A percentile compares a stretch with the other conserved stretches of the same genome.
phyloP scores from a whole-genome alignment of 1,284 basidiomycete genomes.

The Ceratobasidium sp. region DNA sequence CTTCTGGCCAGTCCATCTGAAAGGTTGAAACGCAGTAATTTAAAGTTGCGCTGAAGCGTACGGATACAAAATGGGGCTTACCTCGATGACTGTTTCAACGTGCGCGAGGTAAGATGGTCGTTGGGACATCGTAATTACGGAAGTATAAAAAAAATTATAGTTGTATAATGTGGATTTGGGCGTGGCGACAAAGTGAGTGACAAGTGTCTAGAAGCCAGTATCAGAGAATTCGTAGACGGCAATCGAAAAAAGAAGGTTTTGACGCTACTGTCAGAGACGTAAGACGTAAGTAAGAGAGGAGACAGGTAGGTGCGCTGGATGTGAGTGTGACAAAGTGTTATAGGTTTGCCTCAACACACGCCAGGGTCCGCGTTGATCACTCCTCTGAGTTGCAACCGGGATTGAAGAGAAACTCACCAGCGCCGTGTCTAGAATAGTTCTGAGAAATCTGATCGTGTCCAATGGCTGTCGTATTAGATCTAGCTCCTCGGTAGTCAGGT shows the following conservation, averaged over 20 bases:
- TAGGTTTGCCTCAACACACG: conserved; percentile 11
- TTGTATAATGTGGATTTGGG: not conserved
- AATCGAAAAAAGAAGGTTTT: not conserved
- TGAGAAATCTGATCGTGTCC: not conserved
- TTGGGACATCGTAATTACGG: not conserved
- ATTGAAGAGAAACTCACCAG: conserved; percentile 20
- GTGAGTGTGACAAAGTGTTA: conserved; percentile 4
- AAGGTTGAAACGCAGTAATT: not conserved
- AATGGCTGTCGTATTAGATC: not conserved
- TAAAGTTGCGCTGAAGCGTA: not conserved
- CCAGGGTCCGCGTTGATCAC: conserved; percentile 13
- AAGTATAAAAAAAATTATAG: not conserved
- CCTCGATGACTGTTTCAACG: conserved; percentile 34
- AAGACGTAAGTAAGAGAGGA: not conserved
- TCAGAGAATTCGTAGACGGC: not conserved
- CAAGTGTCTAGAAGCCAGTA: not conserved
- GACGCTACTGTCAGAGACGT: not conserved
- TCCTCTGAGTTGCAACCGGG: conserved; percentile 9
- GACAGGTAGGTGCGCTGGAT: not conserved
- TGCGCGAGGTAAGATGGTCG: conserved; percentile 19
- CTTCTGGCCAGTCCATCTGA: conserved; percentile 39
- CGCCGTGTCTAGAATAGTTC: not conserved
- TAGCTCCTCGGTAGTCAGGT: not conserved
- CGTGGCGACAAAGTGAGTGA: not conserved
- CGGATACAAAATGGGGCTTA: not conserved